Evolutionary conservation across 768 basidiomycete genomes (phyloP), one percentile per base, ranked within the genome.

Genomic region (Agaricus sinodeliciosus): DNA sequence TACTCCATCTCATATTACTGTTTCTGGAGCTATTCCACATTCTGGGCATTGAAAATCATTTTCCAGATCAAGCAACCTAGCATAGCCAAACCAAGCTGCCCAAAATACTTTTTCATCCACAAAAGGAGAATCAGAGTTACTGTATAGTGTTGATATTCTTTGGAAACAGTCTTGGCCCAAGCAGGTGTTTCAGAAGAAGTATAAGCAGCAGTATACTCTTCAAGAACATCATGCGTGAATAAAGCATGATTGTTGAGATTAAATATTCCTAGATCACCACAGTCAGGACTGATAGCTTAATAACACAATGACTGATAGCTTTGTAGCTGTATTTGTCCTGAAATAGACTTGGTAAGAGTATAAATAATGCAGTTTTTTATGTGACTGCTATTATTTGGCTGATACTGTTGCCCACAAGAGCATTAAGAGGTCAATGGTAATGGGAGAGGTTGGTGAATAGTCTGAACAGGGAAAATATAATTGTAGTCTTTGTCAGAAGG

Each of bases 181-280:
- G 69, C 59, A 3, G 69, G 70, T 0, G 64, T 70, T 56, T 72
- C 68, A 1, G 71, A 71, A 9, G 64, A 49, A 11, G 65, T 68
- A 46, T 55, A 71, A 0, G 57, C 54, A 25, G 55, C 60, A 1
- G 67, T 70, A 43, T 69, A 72, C 35, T 67, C 65, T 26, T 72
- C 63, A 3, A 72, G 57, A 3, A 71, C 54, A 12, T 68, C 61
- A 41, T 70, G 67, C 1, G 68, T 55, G 47, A 71, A 62, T 3
- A 70, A 34, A 3, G 55, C 44, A 2, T 39, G 48, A 55, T 71
- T 70, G 40, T 72, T 69, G 35, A 59, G 62, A 53, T 72, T 72
- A 54, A 72, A 69, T 0, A 71, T 9, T 0, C 69, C 68, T 9
- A 59, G 11, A 2, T 59, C 48, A 6, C 52, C 16, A 9, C 58